These are phyloP conservation scores for Cochlearia excelsa DNA, from an alignment of 345 rosid species.

Conservation along the genomic window DNA sequence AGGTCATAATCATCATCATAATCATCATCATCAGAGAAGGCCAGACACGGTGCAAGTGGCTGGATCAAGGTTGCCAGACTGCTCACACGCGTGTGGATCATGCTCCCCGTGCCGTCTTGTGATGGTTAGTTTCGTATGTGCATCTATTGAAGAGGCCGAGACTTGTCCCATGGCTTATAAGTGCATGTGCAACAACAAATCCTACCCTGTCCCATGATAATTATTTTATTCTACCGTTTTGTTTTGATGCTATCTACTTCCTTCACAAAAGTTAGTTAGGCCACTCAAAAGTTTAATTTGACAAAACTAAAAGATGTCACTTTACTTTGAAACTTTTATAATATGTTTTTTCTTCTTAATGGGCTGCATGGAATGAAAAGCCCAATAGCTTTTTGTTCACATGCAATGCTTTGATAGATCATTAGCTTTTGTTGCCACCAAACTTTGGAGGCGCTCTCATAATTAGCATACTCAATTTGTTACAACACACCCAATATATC, in stretches of 20 bases:
- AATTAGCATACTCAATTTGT: constrained; percentile 16
- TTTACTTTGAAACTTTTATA: too few species aligned
- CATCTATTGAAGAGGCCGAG: constrained; percentile 84
- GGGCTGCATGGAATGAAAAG: too few species aligned
- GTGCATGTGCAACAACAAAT: constrained; percentile 87
- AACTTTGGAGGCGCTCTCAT: constrained; percentile 37
- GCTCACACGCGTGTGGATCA: constrained; percentile 91
- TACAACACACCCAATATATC: constrained; percentile 2
- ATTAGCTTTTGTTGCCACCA: constrained; percentile 26
- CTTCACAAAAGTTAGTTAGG: too few species aligned
- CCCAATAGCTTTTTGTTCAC: too few species aligned
- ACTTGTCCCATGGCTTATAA: constrained; percentile 96
- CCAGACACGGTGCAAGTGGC: constrained; percentile 66
- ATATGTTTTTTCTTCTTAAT: too few species aligned
- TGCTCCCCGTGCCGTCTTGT: constrained; percentile 87
- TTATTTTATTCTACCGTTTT: constrained; percentile 17
- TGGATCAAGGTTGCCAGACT: constrained; percentile 84
- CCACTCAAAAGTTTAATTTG: too few species aligned
- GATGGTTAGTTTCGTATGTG: constrained; percentile 88
- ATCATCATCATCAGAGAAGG: constrained; percentile 31
- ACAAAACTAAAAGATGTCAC: too few species aligned
- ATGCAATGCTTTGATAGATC: too few species aligned
- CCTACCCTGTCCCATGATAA: constrained; percentile 74
- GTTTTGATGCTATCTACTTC: background rate
- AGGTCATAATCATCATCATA: constrained; percentile 34